Base-by-base conservation (phyloP, 1,284 basidiomycete species). In the Anthracocystis panici-leucophaei region DNA sequence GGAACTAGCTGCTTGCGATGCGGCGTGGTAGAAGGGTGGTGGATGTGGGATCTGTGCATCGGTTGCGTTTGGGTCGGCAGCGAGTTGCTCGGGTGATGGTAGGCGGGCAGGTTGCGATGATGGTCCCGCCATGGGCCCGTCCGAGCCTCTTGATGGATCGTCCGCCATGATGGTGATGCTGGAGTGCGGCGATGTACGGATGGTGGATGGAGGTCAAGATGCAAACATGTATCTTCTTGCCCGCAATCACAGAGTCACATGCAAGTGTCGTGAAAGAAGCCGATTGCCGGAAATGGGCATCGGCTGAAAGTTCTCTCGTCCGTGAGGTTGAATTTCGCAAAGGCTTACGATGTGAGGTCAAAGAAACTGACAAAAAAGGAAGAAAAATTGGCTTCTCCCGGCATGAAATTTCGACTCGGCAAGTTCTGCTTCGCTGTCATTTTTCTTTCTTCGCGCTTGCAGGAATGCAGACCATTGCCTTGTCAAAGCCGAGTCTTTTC, bases 1-100 rank as follows among this genome's bases (percentile, higher is more conserved):
- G 1, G 78, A 56, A 16, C 63, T 42, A 1, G 82, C 79, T 27
- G 73, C 71, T 21, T 63, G 55, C 23, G 72, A 78, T 38, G 82
- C 82, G 0, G 53, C 46, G 21, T 73, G 65, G 70, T 79, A 84
- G 72, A 82, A 84, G 1, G 78, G 61, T 20, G 72, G 76, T 21
- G 64, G 61, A 5, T 46, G 16, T 1, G 67, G 67, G 48, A 67
- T 53, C 21, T 75, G 72, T 8, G 72, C 72, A 20, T 75, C 72
- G 27, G 66, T 66, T 8, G 63, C 54, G 18, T 46, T 44, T 5
- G 72, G 72, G 18, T 66, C 72, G 1, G 62, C 51, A 3, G 72
- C 72, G 21, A 69, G 52, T 5, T 40, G 51, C 44, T 64, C 55
- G 0, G 66, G 72, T 4, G 71, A 51, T 46, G 72, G 66, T 44